Percentiles rank a stretch among this genome's conserved stretches.
These are phyloP conservation scores for Trametes punicea DNA, from an alignment of 768 basidiomycete species.

Conservation along the genomic window DNA sequence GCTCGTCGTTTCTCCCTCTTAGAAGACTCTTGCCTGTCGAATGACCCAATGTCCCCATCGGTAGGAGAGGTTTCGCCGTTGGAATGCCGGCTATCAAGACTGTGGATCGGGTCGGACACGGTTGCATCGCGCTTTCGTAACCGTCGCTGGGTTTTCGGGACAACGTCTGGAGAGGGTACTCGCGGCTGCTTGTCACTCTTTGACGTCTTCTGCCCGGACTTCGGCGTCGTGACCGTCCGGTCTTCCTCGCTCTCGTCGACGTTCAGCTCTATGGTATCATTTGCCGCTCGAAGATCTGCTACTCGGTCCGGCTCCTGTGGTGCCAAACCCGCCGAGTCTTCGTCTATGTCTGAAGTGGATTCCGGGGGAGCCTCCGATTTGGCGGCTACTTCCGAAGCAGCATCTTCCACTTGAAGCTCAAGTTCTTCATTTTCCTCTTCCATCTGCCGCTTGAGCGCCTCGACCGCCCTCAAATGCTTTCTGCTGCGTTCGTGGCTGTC, in stretches of 20 bases:
- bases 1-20: conserved; percentile 83
- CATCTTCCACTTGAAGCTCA: conserved; percentile 41
- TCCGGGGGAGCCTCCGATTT: neutral
- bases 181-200: conserved; percentile 26
- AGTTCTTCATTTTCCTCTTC: conserved; percentile 65
- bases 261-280: too few species aligned
- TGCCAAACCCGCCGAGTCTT: neutral
- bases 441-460: conserved; percentile 76
- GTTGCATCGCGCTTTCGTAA: neutral
- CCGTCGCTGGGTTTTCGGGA: conserved; percentile 14
- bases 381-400: conserved; percentile 17
- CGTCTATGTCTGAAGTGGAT: conserved; percentile 2
- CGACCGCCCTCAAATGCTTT: conserved; percentile 89
- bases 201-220: conserved; percentile 10
- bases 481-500: conserved; percentile 93
- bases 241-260: conserved; percentile 3
- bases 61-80: neutral
- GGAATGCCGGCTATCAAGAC: neutral
- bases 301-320: neutral
- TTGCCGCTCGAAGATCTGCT: conserved; percentile 7
- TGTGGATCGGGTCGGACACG: neutral
- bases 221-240: neutral
- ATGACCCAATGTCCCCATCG: too few species aligned
- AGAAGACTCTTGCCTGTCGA: conserved; percentile 45
- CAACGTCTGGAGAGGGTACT: conserved; percentile 8